phyloP scores from a whole-genome alignment of 305 asterid genomes.

The Solanum hybrid region DNA sequence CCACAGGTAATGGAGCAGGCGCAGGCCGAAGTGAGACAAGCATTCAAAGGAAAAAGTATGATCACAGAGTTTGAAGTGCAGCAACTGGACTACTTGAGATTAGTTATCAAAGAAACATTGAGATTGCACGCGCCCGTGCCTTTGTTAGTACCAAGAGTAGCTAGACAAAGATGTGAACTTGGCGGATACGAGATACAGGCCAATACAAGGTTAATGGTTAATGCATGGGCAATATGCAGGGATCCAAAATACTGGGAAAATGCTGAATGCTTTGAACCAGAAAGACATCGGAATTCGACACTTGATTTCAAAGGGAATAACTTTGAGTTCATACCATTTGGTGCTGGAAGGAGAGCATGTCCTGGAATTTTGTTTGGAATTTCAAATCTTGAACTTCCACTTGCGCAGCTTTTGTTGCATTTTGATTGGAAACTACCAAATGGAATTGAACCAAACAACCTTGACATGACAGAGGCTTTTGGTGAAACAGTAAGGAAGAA shows the following conservation, averaged over 20 bases:
- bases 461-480: slow-evolving; percentile 6
- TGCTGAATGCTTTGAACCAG: slow-evolving; percentile 3
- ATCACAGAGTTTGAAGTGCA: neutral
- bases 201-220: neutral
- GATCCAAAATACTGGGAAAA: neutral
- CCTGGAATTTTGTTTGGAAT: slow-evolving; percentile 5
- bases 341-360: slow-evolving; percentile 1
- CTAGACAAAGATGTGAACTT: slow-evolving; percentile 3
- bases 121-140: slow-evolving; percentile 4
- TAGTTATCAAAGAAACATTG: slow-evolving; percentile 1
- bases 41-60: neutral
- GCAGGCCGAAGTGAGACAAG: neutral
- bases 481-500: neutral
- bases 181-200: neutral
- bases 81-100: neutral
- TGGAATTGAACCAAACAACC: neutral
- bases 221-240: neutral
- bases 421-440: slow-evolving; percentile 5
- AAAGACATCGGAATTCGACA: neutral
- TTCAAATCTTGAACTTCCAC: neutral
- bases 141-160: slow-evolving; percentile 4
- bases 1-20: neutral
- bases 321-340: neutral
- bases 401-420: neutral
- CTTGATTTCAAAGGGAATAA: neutral